Evolutionary conservation across 345 rosid species (phyloP).

Genomic region (Cardamine chenopodiifolia): DNA sequence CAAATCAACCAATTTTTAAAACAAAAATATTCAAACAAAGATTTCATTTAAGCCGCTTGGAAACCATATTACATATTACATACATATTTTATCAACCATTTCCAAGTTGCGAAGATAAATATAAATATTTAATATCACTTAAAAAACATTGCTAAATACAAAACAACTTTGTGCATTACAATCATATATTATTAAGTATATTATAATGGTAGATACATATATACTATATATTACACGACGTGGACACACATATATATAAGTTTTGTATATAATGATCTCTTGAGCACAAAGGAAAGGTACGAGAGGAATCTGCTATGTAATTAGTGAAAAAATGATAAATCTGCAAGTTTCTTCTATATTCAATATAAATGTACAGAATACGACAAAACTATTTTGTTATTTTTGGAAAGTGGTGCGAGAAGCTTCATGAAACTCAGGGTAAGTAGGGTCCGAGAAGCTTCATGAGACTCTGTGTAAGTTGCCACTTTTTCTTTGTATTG

Average conservation of each 20-base stretch:
- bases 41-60: not conserved
- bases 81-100: too few species aligned
- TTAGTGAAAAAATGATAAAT: slow-evolving; percentile 29
- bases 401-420: slow-evolving; percentile 40
- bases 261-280: slow-evolving; percentile 9
- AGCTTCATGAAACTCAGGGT: slow-evolving; percentile 41
- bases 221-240: not conserved
- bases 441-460: slow-evolving; percentile 38
- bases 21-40: too few species aligned
- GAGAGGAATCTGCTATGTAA: slow-evolving; percentile 36
- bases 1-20: too few species aligned
- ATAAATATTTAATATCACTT: not conserved
- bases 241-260: not conserved
- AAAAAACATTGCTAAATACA: not conserved
- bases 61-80: not conserved
- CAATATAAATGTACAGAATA: slow-evolving; percentile 12
- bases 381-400: slow-evolving; percentile 37
- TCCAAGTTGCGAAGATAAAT: not conserved
- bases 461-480: slow-evolving; percentile 41
- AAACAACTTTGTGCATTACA: too few species aligned
- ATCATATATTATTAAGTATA: not conserved
- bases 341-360: not conserved
- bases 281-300: slow-evolving; percentile 37
- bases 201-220: not conserved
- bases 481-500: slow-evolving; percentile 37